Evolutionary conservation across 805 yeast species (phyloP), one percentile per base, ranked within the genome.

Genomic region (Grigorovia humatica): DNA sequence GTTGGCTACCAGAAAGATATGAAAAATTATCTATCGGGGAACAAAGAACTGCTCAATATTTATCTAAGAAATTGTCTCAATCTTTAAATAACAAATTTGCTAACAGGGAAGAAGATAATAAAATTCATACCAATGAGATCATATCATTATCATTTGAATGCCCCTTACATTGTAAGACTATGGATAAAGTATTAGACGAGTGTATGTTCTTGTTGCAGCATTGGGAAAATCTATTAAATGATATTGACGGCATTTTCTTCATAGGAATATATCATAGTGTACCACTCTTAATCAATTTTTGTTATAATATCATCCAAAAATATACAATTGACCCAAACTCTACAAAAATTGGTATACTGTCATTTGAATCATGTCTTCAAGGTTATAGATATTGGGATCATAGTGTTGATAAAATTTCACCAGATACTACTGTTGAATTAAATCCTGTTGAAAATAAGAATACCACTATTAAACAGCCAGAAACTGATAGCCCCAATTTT

Each of bases 211-310:
- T 80, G 17, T 60, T 80, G 46, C 65, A 62, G 20, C 75, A 76
- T 56, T 80, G 83, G 83, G 62, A 71, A 46, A 64, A 71, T 13
- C 70, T 73, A 43, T 70, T 80, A 45, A 70, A 72, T 46, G 72
- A 70, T 15, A 77, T 79, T 1, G 79, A 78, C 54, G 70, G 72
- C 38, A 68, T 80, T 3, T 73, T 76, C 48, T 65, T 79, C 38
- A 74, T 74, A 0, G 74, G 82, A 0, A 77, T 75, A 52, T 78
- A 80, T 17, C 79, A 77, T 55, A 78, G 82, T 0, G 74, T 77
- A 44, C 81, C 80, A 1, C 73, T 80, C 17, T 66, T 78, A 1
- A 69, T 77, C 2, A 66, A 72, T 7, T 56, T 80, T 13, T 66
- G 79, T n/a, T 74, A 80, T 1, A 64, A 67, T 44, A 65, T 80